Percentiles rank a stretch among this genome's conserved stretches.
Conservation (phyloP, 1,284 basidiomycete species). For the Leccinum insolens region DNA sequence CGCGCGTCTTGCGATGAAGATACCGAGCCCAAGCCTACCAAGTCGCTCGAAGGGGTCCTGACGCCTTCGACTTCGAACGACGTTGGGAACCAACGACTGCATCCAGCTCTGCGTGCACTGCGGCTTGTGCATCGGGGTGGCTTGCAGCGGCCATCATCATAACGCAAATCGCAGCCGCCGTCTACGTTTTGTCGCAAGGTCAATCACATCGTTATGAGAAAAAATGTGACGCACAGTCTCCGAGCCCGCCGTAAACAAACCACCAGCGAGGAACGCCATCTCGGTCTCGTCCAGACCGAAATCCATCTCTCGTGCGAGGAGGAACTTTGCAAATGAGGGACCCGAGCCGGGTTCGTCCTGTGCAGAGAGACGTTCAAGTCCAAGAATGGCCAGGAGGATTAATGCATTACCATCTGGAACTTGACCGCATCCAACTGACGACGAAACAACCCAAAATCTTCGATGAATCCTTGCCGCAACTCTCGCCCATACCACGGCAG, state of each 20-base stretch:
- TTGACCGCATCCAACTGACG: conserved; percentile 11
- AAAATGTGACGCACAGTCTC: conserved; percentile 10
- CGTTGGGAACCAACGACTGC: conserved; percentile 5
- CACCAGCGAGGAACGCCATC: conserved; percentile 18
- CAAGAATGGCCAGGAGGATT: neutral
- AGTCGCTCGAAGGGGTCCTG: neutral
- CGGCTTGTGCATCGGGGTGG: conserved; percentile 12
- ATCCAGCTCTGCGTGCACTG: conserved; percentile 19
- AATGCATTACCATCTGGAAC: conserved; percentile 9
- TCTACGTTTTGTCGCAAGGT: conserved; percentile 1
- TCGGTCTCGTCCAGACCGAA: conserved; percentile 15
- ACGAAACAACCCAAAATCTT: conserved; percentile 6
- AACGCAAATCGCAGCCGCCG: conserved; percentile 2
- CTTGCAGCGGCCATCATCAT: conserved; percentile 10
- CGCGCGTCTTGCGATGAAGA: conserved; percentile 35
- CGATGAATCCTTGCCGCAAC: conserved; percentile 5
- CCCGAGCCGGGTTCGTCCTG: conserved; percentile 11
- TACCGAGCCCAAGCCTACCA: conserved; percentile 15
- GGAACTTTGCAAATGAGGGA: conserved; percentile 16
- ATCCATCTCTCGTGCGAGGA: conserved; percentile 9
- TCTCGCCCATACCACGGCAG: conserved; percentile 15
- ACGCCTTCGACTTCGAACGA: conserved; percentile 22
- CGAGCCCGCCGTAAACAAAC: conserved; percentile 8
- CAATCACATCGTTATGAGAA: neutral
- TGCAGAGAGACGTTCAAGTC: neutral